These are phyloP conservation scores for Rubus parviflorus DNA, from an alignment of 306 rosid genomes.

Conservation along the genomic window DNA sequence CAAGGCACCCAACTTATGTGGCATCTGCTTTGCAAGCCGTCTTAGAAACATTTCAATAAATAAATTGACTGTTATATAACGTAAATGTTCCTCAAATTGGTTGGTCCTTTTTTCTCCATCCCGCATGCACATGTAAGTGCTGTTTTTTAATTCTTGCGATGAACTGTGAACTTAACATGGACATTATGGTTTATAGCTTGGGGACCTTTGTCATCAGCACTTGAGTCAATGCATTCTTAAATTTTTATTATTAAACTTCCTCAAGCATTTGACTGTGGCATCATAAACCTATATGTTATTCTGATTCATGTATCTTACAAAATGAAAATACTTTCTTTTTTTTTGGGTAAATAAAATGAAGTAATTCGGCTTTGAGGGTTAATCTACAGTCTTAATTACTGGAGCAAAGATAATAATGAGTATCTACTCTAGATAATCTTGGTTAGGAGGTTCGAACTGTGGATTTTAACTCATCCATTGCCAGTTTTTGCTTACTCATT, in stretches of 20 bases:
- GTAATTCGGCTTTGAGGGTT: not conserved
- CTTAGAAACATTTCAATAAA: not conserved
- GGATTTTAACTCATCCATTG: conserved; percentile 19
- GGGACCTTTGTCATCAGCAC: not conserved
- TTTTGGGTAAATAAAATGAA: not conserved
- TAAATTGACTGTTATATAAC: not conserved
- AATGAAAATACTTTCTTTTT: not conserved
- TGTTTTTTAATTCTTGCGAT: not conserved
- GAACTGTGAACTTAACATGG: not conserved
- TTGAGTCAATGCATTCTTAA: not conserved
- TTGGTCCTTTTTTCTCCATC: not conserved
- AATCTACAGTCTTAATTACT: not conserved
- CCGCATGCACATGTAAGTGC: not conserved
- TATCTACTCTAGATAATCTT: not conserved
- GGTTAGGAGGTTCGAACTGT: not conserved
- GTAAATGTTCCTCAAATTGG: not conserved
- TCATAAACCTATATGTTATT: not conserved
- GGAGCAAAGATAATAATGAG: not conserved
- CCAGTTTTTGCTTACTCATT: conserved; percentile 26
- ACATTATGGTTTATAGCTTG: conserved; percentile 1
- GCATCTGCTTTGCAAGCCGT: not conserved
- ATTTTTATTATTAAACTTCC: not conserved
- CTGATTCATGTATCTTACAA: not conserved
- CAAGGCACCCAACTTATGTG: not conserved
- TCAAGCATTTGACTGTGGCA: not conserved